Percentiles rank a stretch among this genome's conserved stretches.
phyloP scores from a whole-genome alignment of 192 early-diverging fungal genomes.

The Coemansia sp. region DNA sequence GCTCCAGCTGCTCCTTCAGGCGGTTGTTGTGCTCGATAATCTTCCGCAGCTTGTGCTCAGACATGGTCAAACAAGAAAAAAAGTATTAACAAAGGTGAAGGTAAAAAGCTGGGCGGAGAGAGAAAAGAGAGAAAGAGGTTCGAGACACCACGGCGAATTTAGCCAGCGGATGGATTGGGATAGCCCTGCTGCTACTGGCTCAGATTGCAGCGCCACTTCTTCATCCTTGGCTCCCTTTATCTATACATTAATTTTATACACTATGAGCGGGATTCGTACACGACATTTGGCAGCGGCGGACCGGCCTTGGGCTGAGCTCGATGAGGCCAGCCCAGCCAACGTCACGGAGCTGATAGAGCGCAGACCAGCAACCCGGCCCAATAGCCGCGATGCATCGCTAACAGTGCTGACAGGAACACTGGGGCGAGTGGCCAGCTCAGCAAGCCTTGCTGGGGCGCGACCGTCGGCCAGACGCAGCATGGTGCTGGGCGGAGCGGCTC shows the following conservation, averaged over 20 bases:
- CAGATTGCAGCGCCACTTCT: neutral
- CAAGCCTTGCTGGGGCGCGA: neutral
- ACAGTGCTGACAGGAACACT: neutral
- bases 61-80: conserved; percentile 14
- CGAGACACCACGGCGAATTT: neutral
- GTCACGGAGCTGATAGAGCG: conserved; percentile 3
- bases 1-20: conserved; percentile 78
- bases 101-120: neutral
- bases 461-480: conserved; percentile 50
- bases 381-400: conserved; percentile 6
- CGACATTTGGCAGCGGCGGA: conserved; percentile 2
- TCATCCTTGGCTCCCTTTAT: neutral
- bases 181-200: neutral
- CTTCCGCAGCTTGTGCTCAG: conserved; percentile 72
- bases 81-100: neutral
- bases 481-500: conserved; percentile 37
- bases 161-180: neutral
- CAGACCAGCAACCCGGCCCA: neutral
- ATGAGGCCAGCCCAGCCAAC: neutral
- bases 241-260: neutral
- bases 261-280: conserved; percentile 1
- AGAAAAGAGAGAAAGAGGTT: neutral
- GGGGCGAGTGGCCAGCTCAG: neutral
- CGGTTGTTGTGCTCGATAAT: conserved; percentile 75
- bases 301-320: neutral